Percentiles rank a stretch among this genome's conserved stretches.
These are phyloP conservation scores for Paulownia fortunei DNA, from an alignment of 257 asterid species.

Conservation along the genomic window DNA sequence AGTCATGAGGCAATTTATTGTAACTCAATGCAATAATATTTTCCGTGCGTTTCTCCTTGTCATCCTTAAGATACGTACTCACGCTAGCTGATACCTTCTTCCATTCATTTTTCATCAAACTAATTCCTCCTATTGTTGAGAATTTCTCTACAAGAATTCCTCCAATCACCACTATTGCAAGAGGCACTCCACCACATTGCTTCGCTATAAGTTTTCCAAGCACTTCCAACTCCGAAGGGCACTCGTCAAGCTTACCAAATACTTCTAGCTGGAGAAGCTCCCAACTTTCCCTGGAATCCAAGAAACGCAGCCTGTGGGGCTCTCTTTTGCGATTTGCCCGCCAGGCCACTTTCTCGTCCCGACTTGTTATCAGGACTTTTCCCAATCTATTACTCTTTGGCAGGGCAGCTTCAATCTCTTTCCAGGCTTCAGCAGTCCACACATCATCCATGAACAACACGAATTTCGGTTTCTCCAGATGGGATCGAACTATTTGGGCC, in stretches of 20 bases:
- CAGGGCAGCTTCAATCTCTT: conserved; percentile 32
- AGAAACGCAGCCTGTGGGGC: conserved; percentile 35
- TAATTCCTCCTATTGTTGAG: background rate
- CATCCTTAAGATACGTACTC: background rate
- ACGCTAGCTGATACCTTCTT: background rate
- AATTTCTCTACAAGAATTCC: conserved; percentile 16
- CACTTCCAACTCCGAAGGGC: conserved; percentile 29
- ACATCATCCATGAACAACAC: conserved; percentile 56
- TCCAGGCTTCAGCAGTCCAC: conserved; percentile 49
- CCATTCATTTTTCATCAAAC: background rate
- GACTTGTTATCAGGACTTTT: conserved; percentile 47
- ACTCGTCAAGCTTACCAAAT: conserved; percentile 27
- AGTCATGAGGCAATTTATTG: conserved; percentile 33
- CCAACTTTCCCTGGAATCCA: conserved; percentile 34
- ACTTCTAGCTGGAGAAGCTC: conserved; percentile 40
- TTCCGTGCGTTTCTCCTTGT: conserved; percentile 4
- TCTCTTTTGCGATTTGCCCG: conserved; percentile 27
- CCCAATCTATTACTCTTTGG: conserved; percentile 38
- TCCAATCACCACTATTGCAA: conserved; percentile 36
- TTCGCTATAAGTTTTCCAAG: conserved; percentile 36
- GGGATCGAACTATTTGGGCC: background rate
- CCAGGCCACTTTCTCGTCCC: conserved; percentile 40
- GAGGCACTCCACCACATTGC: conserved; percentile 43
- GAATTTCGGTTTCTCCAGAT: conserved; percentile 34
- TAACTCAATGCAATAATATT: conserved; percentile 42